A percentile compares a stretch with the other conserved stretches of the same genome.
These are phyloP conservation scores for Lasiosphaeris hirsuta DNA, from an alignment of 495 filamentous ascomycete genomes.

Conservation along the genomic window DNA sequence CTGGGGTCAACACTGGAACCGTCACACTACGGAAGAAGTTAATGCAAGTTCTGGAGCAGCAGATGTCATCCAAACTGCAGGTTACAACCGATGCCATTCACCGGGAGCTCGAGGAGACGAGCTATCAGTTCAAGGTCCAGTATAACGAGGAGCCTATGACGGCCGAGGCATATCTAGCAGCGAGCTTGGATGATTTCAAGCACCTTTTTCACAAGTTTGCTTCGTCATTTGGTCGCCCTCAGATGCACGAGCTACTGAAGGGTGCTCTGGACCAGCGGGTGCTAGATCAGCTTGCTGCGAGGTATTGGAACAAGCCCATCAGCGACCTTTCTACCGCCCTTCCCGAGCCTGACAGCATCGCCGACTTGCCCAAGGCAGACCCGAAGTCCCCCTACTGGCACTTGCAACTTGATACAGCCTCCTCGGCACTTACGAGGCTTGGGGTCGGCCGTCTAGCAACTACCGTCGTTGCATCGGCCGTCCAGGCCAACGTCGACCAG, in stretches of 20 bases:
- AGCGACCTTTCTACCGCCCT: conserved; percentile 62
- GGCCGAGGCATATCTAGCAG: conserved; percentile 93
- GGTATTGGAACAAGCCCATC: conserved; percentile 98
- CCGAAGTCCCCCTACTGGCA: conserved; percentile 87
- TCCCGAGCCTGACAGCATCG: conserved; percentile 68
- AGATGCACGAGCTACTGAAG: conserved; percentile 88
- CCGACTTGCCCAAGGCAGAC: conserved; percentile 75
- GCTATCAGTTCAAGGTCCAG: conserved; percentile 99
- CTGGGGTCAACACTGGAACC: conserved; percentile 73
- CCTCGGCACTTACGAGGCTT: conserved; percentile 83
- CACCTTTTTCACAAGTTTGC: conserved; percentile 94
- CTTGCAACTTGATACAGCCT: conserved; percentile 88
- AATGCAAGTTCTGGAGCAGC: conserved; percentile 95
- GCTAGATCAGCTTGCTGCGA: conserved; percentile 87
- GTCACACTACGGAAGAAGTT: conserved; percentile 86
- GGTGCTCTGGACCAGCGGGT: conserved; percentile 90
- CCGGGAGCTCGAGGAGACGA: conserved; percentile 93
- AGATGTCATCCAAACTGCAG: conserved; percentile 87
- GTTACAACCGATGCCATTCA: conserved; percentile 86
- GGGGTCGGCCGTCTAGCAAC: conserved; percentile 92
- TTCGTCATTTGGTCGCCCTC: conserved; percentile 80
- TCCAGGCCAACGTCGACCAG: conserved; percentile 81
- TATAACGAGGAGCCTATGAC: conserved; percentile 96
- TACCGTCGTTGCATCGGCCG: conserved; percentile 77
- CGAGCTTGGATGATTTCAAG: conserved; percentile 93